These are phyloP conservation scores for Amanita inopinata DNA, from an alignment of 768 basidiomycete genomes.

Conservation along the genomic window DNA sequence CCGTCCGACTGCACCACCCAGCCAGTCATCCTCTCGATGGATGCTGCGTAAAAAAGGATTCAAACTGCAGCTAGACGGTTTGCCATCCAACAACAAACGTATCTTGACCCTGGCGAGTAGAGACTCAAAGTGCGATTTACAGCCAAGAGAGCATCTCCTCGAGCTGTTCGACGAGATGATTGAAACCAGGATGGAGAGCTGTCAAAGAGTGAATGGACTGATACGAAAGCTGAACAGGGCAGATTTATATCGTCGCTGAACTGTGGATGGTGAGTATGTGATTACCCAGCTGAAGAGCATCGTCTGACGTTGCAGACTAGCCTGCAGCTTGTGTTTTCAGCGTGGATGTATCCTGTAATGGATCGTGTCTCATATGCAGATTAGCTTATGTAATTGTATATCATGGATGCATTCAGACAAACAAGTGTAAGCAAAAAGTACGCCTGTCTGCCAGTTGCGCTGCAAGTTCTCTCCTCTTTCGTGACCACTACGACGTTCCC, in stretches of 20 bases:
- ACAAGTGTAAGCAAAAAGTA: too few species aligned
- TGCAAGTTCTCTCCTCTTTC: too few species aligned
- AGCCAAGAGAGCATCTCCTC: conserved; percentile 39
- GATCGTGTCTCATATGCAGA: too few species aligned
- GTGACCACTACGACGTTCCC: too few species aligned
- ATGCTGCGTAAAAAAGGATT: conserved; percentile 49
- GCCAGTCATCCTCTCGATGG: conserved; percentile 31
- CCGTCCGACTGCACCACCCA: conserved; percentile 4
- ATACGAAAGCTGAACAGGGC: conserved; percentile 35
- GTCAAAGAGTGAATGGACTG: conserved; percentile 52
- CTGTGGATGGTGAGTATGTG: not conserved
- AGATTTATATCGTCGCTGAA: conserved; percentile 8
- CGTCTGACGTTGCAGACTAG: not conserved
- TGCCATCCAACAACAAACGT: conserved; percentile 16
- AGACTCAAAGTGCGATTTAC: conserved; percentile 12
- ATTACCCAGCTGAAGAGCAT: not conserved
- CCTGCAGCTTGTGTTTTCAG: too few species aligned
- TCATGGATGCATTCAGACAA: too few species aligned
- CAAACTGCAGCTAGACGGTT: conserved; percentile 32
- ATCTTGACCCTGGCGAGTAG: conserved; percentile 13
- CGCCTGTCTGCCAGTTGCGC: too few species aligned
- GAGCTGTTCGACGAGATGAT: conserved; percentile 65
- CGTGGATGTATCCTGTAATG: too few species aligned
- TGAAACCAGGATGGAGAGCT: conserved; percentile 69
- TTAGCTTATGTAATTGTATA: too few species aligned